Conservation (phyloP, 257 asterid genomes). For the Catharanthus roseus region DNA sequence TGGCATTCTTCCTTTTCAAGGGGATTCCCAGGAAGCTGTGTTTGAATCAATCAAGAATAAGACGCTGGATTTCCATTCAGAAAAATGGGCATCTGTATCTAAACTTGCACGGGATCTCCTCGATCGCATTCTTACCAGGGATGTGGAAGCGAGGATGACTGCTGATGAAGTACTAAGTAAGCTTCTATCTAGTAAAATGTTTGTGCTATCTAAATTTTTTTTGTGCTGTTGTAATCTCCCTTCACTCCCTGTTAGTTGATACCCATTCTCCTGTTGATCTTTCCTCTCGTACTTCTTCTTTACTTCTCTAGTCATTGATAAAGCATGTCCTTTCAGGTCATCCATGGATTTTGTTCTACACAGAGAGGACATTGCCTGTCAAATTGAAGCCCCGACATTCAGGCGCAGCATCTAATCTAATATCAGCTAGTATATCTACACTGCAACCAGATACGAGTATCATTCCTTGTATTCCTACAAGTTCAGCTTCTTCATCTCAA, state of each 20-base stretch:
- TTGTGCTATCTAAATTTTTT: neutral
- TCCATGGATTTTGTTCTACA: constrained; percentile 47
- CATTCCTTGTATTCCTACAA: neutral
- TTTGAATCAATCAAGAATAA: constrained; percentile 37
- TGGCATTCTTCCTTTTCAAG: constrained; percentile 45
- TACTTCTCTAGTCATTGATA: neutral
- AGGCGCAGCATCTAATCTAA: constrained; percentile 19
- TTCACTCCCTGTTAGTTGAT: neutral
- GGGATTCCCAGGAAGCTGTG: constrained; percentile 30
- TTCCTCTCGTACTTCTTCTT: neutral
- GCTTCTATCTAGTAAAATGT: constrained; percentile 7
- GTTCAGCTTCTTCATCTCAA: constrained; percentile 13
- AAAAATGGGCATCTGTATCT: constrained; percentile 36
- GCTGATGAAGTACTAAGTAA: constrained; percentile 46
- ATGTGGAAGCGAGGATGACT: constrained; percentile 36
- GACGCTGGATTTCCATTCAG: constrained; percentile 39
- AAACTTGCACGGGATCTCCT: constrained; percentile 46
- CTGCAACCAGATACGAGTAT: constrained; percentile 14
- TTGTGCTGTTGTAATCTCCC: neutral
- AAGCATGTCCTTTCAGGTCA: constrained; percentile 29
- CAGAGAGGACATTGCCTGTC: constrained; percentile 27
- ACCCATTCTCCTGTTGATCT: neutral
- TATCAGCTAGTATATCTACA: constrained; percentile 21
- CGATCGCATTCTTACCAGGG: constrained; percentile 41
- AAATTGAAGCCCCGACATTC: constrained; percentile 30